phyloP scores from a whole-genome alignment of 202 grass and related monocot genomes.

The Setaria viridis region DNA sequence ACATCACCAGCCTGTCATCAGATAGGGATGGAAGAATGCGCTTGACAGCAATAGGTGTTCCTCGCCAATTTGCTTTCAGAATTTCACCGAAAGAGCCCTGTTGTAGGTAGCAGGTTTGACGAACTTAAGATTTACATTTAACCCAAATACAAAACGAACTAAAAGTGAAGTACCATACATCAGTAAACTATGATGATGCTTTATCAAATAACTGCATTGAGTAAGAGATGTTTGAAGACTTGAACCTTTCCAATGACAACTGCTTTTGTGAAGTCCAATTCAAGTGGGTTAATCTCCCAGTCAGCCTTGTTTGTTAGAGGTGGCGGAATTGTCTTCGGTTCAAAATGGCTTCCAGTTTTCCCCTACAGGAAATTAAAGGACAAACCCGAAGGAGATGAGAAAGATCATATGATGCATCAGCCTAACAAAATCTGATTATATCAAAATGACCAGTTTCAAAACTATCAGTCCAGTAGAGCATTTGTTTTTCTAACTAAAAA shows the following conservation, averaged over 20 bases:
- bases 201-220: slow-evolving; percentile 33
- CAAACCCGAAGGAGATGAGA: slow-evolving; percentile 22
- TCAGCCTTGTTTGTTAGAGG: slow-evolving; percentile 98
- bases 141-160: slow-evolving; percentile 19
- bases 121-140: slow-evolving; percentile 30
- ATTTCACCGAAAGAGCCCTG: slow-evolving; percentile 99
- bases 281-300: slow-evolving; percentile 95
- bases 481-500: slow-evolving; percentile 15
- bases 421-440: slow-evolving; percentile 31
- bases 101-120: slow-evolving; percentile 43
- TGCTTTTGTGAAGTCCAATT: slow-evolving; percentile 89
- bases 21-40: slow-evolving; percentile 99
- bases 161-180: not conserved
- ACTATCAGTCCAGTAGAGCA: not conserved
- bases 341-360: slow-evolving; percentile 99
- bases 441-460: not conserved
- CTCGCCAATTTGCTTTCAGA: slow-evolving; percentile 98
- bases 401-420: slow-evolving; percentile 15
- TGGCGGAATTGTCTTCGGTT: slow-evolving; percentile 91
- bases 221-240: slow-evolving; percentile 15
- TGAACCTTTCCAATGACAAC: slow-evolving; percentile 87
- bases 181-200: slow-evolving; percentile 9
- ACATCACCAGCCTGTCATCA: slow-evolving; percentile 95
- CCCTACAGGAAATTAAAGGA: slow-evolving; percentile 62
- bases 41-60: slow-evolving; percentile 97